These are phyloP conservation scores for Chloromonas sp. DNA, from an alignment of 163 green algal species.

Conservation along the genomic window DNA sequence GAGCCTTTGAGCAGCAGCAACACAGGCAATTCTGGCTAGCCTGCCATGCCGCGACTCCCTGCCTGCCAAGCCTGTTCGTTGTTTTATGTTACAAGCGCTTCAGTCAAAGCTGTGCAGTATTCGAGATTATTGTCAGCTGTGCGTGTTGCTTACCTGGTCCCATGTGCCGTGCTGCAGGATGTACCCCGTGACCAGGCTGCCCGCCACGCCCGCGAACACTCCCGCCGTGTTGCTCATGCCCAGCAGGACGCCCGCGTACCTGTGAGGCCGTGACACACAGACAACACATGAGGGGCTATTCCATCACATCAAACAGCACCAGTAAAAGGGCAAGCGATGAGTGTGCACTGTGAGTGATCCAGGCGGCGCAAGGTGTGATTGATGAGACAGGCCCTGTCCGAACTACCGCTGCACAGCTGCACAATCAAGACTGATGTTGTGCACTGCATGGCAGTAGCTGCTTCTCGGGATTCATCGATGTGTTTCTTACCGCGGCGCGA, in stretches of 20 bases:
- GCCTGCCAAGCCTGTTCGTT: no score
- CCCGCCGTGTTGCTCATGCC: constrained; percentile 95
- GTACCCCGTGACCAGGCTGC: constrained; percentile 75
- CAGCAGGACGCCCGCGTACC: constrained; percentile 92
- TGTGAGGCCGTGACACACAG: neutral
- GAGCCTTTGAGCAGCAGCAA: no score
- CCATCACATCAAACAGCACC: neutral
- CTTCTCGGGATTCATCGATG: neutral
- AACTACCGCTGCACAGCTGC: no score
- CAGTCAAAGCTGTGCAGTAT: no score
- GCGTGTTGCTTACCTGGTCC: constrained; percentile 8
- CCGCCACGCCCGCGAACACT: constrained; percentile 91
- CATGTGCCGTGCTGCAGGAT: constrained; percentile 24
- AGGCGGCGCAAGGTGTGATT: neutral
- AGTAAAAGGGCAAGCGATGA: neutral
- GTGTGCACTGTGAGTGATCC: neutral
- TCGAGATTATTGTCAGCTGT: no score
- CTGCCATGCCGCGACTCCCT: no score
- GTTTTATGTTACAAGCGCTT: no score
- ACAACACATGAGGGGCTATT: neutral
- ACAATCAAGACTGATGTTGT: no score
- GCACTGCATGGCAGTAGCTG: no score
- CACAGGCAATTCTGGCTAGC: no score
- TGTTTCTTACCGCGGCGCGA: constrained; percentile 20
- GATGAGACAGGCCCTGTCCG: neutral